Percentiles rank a stretch among this genome's conserved stretches.
Conservation (phyloP, 768 basidiomycete genomes). For the Leccinum uliginosum region DNA sequence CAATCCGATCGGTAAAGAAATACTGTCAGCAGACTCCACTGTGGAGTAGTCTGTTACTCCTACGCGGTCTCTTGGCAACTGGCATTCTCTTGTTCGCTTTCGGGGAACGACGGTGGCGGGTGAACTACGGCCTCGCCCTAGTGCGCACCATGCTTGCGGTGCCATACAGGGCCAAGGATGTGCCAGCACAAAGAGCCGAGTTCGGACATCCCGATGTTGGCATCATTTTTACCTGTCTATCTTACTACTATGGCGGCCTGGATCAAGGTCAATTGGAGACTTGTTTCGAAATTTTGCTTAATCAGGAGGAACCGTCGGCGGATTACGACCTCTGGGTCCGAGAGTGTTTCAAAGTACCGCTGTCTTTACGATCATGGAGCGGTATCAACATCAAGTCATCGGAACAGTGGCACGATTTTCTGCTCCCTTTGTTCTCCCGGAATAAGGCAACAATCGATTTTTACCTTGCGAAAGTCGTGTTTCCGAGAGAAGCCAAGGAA, state of each 20-base stretch:
- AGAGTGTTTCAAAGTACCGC: conserved; percentile 16
- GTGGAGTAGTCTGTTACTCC: conserved; percentile 25
- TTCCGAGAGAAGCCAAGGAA: conserved; percentile 36
- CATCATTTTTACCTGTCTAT: conserved; percentile 34
- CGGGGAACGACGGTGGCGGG: conserved; percentile 35
- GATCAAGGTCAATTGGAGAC: conserved; percentile 22
- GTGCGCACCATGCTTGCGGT: conserved; percentile 34
- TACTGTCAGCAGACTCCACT: not conserved
- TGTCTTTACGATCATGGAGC: conserved; percentile 4
- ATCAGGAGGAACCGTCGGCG: conserved; percentile 28
- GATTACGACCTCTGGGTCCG: conserved; percentile 32
- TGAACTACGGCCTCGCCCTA: conserved; percentile 34
- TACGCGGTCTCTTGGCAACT: conserved; percentile 33
- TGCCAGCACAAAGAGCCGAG: conserved; percentile 34
- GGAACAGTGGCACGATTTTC: conserved; percentile 14
- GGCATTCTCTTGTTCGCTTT: conserved; percentile 31
- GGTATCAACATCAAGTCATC: conserved; percentile 31
- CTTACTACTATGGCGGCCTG: conserved; percentile 36
- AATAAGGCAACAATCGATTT: conserved; percentile 34
- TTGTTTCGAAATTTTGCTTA: conserved; percentile 28
- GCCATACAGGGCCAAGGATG: conserved; percentile 37
- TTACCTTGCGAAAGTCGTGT: conserved; percentile 34
- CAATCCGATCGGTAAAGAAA: conserved; percentile 5
- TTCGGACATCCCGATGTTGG: conserved; percentile 37
- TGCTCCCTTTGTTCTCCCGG: conserved; percentile 27